These are phyloP conservation scores for Hydrangea macrophylla DNA, from an alignment of 148 eudicot genomes.

Conservation along the genomic window DNA sequence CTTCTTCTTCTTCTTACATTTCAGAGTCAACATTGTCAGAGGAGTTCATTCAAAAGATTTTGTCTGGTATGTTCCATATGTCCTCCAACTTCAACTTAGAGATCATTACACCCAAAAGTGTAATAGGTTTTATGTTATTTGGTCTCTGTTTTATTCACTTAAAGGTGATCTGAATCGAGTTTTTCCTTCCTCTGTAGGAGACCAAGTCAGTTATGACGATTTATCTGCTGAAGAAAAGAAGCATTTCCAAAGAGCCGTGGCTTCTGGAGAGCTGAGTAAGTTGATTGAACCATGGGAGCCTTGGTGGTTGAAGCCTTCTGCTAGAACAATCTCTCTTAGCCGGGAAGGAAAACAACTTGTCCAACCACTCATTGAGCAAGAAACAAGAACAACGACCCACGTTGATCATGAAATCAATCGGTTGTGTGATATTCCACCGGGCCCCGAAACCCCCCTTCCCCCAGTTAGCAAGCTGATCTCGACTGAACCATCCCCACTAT, in stretches of 20 bases:
- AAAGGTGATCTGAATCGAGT: constrained; percentile 7
- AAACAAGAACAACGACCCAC: constrained; percentile 17
- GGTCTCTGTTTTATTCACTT: neutral
- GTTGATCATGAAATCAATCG: constrained; percentile 25
- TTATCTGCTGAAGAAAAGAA: constrained; percentile 63
- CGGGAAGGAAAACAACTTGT: constrained; percentile 65
- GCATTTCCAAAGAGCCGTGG: constrained; percentile 66
- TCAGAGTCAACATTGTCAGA: constrained; percentile 66
- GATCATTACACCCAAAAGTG: neutral
- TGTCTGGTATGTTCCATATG: constrained; percentile 49
- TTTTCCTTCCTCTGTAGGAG: constrained; percentile 33
- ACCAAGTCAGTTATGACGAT: constrained; percentile 54
- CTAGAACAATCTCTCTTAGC: constrained; percentile 55
- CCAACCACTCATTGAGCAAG: constrained; percentile 47
- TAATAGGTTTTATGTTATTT: neutral
- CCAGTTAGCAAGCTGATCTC: constrained; percentile 59
- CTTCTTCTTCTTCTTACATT: constrained; percentile 14
- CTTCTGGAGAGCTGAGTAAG: constrained; percentile 90
- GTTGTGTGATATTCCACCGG: constrained; percentile 55
- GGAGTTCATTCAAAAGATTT: constrained; percentile 72
- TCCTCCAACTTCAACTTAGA: neutral
- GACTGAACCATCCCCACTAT: constrained; percentile 72
- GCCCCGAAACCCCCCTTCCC: constrained; percentile 67
- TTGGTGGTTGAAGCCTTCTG: constrained; percentile 91
- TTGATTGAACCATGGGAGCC: constrained; percentile 93